Percentiles rank a stretch among this genome's conserved stretches.
These are phyloP conservation scores for Nothopassalora personata DNA, from an alignment of 2,329 filamentous ascomycete genomes.

Conservation along the genomic window DNA sequence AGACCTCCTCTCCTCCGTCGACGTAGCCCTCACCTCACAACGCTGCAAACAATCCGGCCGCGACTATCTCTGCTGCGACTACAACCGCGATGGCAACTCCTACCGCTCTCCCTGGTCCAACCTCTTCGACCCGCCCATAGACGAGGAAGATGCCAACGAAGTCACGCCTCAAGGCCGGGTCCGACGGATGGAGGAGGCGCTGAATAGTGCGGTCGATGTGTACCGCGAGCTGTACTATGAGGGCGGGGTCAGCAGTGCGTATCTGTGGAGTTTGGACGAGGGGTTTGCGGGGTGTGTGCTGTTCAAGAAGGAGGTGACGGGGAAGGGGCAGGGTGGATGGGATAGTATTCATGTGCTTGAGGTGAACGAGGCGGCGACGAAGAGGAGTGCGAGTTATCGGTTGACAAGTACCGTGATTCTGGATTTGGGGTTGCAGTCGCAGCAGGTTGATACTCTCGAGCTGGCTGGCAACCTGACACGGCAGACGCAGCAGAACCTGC, in stretches of 20 bases:
- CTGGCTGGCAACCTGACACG: constrained; percentile 96
- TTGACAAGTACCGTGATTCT: constrained; percentile 95
- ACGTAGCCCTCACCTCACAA: constrained; percentile 83
- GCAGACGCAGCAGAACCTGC: constrained; percentile 86
- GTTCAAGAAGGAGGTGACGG: constrained; percentile 78
- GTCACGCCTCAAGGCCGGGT: constrained; percentile 86
- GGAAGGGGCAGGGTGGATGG: constrained; percentile 56
- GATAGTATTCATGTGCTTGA: constrained; percentile 99
- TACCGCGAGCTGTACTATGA: constrained; percentile 97
- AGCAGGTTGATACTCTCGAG: constrained; percentile 76
- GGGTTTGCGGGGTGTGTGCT: constrained; percentile 94
- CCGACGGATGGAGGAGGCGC: constrained; percentile 85
- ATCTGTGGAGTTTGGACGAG: constrained; percentile 97
- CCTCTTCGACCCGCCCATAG: constrained; percentile 88
- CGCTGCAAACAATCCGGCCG: constrained; percentile 83
- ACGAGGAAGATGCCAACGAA: constrained; percentile 66
- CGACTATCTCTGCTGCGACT: constrained; percentile 97
- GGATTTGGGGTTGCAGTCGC: constrained; percentile 65
- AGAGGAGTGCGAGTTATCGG: constrained; percentile 91
- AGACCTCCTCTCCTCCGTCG: constrained; percentile 94
- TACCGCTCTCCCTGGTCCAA: constrained; percentile 99
- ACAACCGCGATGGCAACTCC: constrained; percentile 97
- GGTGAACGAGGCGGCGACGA: constrained; percentile 70
- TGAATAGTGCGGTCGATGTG: constrained; percentile 94
- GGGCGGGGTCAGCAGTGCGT: constrained; percentile 90